Base-by-base conservation (phyloP, 495 filamentous ascomycete species). In the Annulohypoxylon bovei region DNA sequence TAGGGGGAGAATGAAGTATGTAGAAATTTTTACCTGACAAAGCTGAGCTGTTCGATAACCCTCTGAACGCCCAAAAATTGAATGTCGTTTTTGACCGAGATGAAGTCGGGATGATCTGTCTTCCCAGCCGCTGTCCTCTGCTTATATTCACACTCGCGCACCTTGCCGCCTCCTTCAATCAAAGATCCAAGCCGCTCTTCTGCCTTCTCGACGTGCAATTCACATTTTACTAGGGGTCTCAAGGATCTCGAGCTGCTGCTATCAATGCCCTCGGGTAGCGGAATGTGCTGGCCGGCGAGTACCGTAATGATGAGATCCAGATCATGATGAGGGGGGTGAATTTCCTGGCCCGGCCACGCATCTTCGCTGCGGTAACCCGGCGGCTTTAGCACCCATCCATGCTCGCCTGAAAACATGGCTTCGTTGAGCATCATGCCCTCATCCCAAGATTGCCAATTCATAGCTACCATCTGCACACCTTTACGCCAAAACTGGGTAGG, bases 371-470 rank as follows among this genome's bases (percentile, higher is more conserved):
- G 80, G 60, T 77, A 81, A 6, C 88, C 89, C 9, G 81, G 67
- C 0, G 95, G 95, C 77, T 98, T 98, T 18, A 95, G 85, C 7
- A 95, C 87, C 90, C 93, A 98, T 20, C 95, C 95, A 22, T 83
- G 82, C 44, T 90, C 90, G n/a, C 88, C 90, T 8, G 85, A 86
- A 72, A 98, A 98, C 93, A 98, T 96, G 50, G 87, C 95, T 67
- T 92, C 86, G 75, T 98, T 97, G 39, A 97, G 86, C 94, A 98
- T 97, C 91, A 93, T 96, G 33, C 93, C 93, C 61, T 91, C 89
- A 76, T 98, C 95, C 59, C 88, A 86, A 49, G 86, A 90, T 70
- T 98, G 95, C 94, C 95, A 97, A 78, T 98, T 98, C 75, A 98
- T 85, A 4, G 95, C 95, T 3, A 95, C 94, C 76, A 97, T 91